Conservation (phyloP, 306 rosid species). For the Sophora flavescens region DNA sequence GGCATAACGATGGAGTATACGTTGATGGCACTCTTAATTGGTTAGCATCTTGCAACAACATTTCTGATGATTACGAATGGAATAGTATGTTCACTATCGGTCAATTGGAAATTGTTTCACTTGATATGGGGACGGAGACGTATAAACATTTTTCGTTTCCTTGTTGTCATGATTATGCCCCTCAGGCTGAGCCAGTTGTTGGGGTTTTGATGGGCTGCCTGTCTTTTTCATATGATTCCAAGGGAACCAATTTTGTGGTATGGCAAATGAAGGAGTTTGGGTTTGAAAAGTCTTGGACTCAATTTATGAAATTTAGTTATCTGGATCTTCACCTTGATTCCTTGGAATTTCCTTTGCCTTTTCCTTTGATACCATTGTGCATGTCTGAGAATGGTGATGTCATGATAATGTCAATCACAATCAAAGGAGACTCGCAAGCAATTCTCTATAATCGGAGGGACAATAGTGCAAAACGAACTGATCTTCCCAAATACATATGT, state of each 20-base stretch:
- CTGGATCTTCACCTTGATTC: not conserved
- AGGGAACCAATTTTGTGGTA: not conserved
- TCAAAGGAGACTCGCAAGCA: not conserved
- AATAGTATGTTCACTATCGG: not conserved
- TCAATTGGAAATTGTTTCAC: not conserved
- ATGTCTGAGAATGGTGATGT: not conserved
- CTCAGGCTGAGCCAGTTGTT: not conserved
- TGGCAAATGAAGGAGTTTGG: conserved; percentile 7
- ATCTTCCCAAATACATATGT: not conserved
- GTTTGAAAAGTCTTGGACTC: not conserved
- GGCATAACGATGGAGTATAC: not conserved
- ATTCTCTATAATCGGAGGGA: not conserved
- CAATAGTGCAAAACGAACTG: not conserved
- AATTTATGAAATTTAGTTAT: not conserved
- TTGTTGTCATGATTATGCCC: not conserved
- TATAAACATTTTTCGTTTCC: not conserved
- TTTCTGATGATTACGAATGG: not conserved
- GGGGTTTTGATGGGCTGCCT: not conserved
- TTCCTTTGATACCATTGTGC: not conserved
- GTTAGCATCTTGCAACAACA: not conserved
- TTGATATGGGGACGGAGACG: not conserved
- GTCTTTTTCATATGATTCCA: not conserved
- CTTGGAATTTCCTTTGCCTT: too few relatives aligned
- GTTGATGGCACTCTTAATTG: not conserved
- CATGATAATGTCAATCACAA: not conserved